Percentiles rank a stretch among this genome's conserved stretches.
phyloP scores from a whole-genome alignment of 2,329 filamentous ascomycete species.

The Colletotrichum kahawae region DNA sequence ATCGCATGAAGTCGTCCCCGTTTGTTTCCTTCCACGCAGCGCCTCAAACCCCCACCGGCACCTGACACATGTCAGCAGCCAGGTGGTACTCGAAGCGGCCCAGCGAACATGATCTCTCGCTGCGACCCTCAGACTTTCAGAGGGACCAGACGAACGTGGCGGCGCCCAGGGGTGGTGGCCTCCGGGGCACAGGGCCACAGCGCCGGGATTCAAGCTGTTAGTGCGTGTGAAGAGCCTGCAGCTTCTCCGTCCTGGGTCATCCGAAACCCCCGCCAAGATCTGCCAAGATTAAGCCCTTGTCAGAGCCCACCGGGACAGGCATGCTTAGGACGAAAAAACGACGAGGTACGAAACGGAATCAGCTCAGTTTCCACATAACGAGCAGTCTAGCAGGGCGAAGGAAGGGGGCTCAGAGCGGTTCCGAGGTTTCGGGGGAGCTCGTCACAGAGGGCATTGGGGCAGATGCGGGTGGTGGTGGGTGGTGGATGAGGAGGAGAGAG shows the following conservation, averaged over 20 bases:
- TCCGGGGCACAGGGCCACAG: neutral
- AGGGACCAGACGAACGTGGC: neutral
- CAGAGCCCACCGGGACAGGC: neutral
- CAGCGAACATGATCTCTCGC: neutral
- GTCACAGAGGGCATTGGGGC: neutral
- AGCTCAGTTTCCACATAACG: neutral
- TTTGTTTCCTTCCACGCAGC: constrained; percentile 1
- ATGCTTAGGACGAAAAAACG: neutral
- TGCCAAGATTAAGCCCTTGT: constrained; percentile 19
- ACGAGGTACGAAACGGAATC: constrained; percentile 4
- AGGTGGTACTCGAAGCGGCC: neutral
- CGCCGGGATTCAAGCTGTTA: neutral
- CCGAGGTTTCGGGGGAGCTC: constrained; percentile 7
- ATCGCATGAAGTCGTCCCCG: neutral
- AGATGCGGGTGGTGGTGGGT: neutral
- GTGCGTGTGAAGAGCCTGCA: neutral
- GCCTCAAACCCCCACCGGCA: neutral
- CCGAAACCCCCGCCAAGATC: constrained; percentile 19
- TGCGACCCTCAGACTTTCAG: neutral
- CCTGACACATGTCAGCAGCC: constrained; percentile 14
- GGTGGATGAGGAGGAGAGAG: neutral
- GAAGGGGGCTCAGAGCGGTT: neutral
- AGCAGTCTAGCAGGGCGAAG: neutral
- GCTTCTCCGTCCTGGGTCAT: neutral
- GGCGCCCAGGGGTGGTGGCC: neutral